These are phyloP conservation scores for Ottelia alismoides DNA, from an alignment of 106 monocot species.

Conservation along the genomic window DNA sequence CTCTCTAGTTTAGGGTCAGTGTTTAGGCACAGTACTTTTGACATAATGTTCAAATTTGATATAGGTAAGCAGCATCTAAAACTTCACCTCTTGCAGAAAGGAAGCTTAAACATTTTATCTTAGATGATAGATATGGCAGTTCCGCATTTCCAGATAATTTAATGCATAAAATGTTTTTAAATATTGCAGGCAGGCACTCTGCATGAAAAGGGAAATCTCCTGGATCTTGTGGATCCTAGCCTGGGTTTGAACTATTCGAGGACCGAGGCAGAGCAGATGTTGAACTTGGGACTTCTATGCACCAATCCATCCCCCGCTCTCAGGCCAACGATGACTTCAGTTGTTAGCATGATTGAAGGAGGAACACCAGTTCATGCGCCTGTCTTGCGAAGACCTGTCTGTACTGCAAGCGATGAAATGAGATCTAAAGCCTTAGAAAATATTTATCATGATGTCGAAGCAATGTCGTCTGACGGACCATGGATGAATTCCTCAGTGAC, in stretches of 20 bases:
- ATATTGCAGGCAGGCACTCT: not conserved
- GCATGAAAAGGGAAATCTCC: not conserved
- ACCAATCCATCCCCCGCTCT: slow-evolving; percentile 10
- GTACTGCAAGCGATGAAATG: not conserved
- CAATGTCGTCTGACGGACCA: not conserved
- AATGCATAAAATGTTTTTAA: too few relatives aligned
- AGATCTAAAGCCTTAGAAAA: not conserved
- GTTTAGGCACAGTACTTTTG: too few relatives aligned
- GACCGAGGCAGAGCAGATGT: not conserved
- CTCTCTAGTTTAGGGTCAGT: too few relatives aligned
- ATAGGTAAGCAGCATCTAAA: too few relatives aligned
- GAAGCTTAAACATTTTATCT: too few relatives aligned
- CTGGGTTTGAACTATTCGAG: slow-evolving; percentile 3
- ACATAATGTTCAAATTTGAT: too few relatives aligned
- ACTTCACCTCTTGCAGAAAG: too few relatives aligned
- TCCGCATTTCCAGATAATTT: too few relatives aligned
- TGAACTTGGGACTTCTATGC: not conserved
- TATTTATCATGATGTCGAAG: not conserved
- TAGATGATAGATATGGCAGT: too few relatives aligned
- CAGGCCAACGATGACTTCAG: too few relatives aligned
- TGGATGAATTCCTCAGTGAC: not conserved
- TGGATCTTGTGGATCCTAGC: slow-evolving; percentile 3
- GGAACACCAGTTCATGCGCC: too few relatives aligned
- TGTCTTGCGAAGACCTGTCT: not conserved
- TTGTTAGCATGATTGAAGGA: too few relatives aligned